Evolutionary conservation across 257 asterid species (phyloP).

Genomic region (Pogostemon cablin): DNA sequence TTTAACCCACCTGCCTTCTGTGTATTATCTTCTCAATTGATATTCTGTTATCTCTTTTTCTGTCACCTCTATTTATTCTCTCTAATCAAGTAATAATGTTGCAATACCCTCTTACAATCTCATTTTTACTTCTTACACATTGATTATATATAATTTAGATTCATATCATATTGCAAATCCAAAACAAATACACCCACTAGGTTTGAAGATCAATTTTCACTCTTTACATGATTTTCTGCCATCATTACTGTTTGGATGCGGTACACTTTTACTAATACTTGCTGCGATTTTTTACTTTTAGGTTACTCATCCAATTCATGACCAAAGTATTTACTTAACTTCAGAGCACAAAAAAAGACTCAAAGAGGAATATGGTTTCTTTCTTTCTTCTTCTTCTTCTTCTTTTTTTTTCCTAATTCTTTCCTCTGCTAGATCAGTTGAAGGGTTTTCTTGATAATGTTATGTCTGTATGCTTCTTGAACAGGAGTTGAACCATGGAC

Average conservation of each 20-base stretch:
- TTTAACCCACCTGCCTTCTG: too few species aligned
- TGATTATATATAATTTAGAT: too few species aligned
- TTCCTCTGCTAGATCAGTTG: not conserved
- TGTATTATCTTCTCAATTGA: too few species aligned
- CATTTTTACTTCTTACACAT: too few species aligned
- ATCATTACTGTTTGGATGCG: not conserved
- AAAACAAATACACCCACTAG: too few species aligned
- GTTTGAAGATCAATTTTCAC: not conserved
- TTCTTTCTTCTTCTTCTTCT: too few species aligned
- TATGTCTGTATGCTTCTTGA: not conserved
- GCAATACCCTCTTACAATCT: too few species aligned
- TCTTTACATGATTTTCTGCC: constrained; percentile 1
- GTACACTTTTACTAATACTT: not conserved
- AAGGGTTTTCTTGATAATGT: constrained; percentile 8
- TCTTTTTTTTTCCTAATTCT: not conserved
- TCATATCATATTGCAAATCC: too few species aligned
- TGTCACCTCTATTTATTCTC: too few species aligned
- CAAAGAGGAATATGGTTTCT: constrained; percentile 51
- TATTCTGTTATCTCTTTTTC: too few species aligned
- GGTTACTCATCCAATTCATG: constrained; percentile 80
- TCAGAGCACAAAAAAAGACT: constrained; percentile 47
- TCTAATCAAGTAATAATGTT: too few species aligned
- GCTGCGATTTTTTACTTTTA: constrained; percentile 32
- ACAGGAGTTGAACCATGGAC: constrained; percentile 59
- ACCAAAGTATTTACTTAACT: constrained; percentile 70